These are phyloP conservation scores for Parastagonospora nodorum DNA, from an alignment of 2,329 filamentous ascomycete species.

Conservation along the genomic window DNA sequence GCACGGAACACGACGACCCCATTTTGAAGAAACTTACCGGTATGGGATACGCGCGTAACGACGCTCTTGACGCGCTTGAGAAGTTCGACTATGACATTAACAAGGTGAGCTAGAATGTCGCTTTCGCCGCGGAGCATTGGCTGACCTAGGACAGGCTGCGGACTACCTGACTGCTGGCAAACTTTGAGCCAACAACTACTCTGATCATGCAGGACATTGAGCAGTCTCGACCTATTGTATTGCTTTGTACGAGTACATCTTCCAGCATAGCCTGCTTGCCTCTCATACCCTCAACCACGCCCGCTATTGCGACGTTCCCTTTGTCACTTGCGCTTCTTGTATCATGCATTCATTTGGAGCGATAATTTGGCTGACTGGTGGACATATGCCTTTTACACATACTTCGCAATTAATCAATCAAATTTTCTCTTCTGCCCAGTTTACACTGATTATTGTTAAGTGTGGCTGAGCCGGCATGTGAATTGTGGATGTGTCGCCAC, in stretches of 20 bases:
- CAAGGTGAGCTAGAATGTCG: constrained; percentile 64
- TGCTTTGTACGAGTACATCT: constrained; percentile 41
- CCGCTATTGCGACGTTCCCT: constrained; percentile 7
- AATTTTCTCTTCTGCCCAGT: constrained; percentile 5
- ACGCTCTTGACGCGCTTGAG: constrained; percentile 81
- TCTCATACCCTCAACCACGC: constrained; percentile 26
- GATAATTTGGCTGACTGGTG: constrained; percentile 5
- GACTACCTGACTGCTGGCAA: constrained; percentile 41
- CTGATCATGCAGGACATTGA: constrained; percentile 6
- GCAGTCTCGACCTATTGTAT: constrained; percentile 12
- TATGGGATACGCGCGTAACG: constrained; percentile 82
- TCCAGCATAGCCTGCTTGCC: constrained; percentile 31
- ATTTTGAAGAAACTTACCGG: constrained; percentile 86
- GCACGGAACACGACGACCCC: constrained; percentile 85
- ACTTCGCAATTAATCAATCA: constrained; percentile 9
- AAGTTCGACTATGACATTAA: constrained; percentile 96
- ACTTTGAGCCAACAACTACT: constrained; percentile 4
- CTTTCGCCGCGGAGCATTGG: background rate
- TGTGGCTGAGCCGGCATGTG: constrained; percentile 22
- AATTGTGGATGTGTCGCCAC: constrained; percentile 19
- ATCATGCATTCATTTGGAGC: constrained; percentile 16
- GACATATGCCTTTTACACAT: constrained; percentile 9
- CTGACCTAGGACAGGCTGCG: constrained; percentile 39
- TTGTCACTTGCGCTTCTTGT: constrained; percentile 9
- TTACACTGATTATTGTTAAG: background rate